A percentile compares a stretch with the other conserved stretches of the same genome.
Evolutionary conservation across 225 moss, liverwort and hornwort species (phyloP).

Genomic region (Straminergon stramineum): DNA sequence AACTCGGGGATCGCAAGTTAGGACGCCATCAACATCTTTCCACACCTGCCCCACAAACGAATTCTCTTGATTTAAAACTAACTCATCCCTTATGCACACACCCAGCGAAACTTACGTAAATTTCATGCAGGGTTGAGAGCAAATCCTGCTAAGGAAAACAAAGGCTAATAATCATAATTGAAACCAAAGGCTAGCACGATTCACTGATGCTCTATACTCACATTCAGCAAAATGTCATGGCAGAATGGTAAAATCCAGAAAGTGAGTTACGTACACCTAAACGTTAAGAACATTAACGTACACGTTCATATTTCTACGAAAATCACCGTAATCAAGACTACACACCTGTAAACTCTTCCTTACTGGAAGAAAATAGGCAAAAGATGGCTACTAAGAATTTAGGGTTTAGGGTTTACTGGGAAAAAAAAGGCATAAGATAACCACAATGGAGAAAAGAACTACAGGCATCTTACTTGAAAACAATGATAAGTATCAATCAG

Average conservation of each 20-base stretch:
- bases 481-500: neutral
- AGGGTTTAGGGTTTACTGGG: neutral
- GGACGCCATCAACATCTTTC: constrained; percentile 98
- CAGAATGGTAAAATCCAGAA: neutral
- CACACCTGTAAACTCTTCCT: neutral
- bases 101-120: neutral
- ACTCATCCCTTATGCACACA: neutral
- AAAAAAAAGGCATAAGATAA: neutral
- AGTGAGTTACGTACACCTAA: neutral
- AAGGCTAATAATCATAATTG: neutral
- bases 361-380: neutral
- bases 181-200: neutral
- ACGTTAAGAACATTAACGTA: neutral
- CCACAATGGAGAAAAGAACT: neutral
- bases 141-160: neutral
- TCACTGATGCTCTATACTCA: neutral
- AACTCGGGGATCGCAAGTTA: constrained; percentile 91
- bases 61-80: neutral
- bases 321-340: neutral
- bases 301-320: neutral
- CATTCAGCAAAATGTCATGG: neutral
- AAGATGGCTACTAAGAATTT: neutral
- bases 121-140: neutral
- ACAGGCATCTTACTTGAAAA: neutral
- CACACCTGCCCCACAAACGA: constrained; percentile 51